These are phyloP conservation scores for Podospora bellae-mahoneyi DNA, from an alignment of 495 filamentous ascomycete species.

Conservation along the genomic window DNA sequence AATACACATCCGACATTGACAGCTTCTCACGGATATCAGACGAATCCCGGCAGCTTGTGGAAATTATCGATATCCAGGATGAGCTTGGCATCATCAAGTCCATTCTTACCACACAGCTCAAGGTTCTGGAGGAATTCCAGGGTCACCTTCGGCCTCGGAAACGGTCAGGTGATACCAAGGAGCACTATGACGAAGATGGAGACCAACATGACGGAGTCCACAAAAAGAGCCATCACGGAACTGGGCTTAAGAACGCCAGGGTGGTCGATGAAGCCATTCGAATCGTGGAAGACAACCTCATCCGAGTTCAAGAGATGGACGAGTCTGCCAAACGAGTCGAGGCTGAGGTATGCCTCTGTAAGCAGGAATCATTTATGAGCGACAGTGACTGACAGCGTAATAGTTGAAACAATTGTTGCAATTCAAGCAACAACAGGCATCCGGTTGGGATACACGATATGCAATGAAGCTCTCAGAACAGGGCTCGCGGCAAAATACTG, in stretches of 20 bases:
- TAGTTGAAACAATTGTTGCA: slow-evolving; percentile 24
- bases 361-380: background rate
- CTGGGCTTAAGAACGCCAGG: slow-evolving; percentile 7
- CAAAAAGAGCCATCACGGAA: slow-evolving; percentile 17
- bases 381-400: background rate
- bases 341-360: slow-evolving; percentile 10
- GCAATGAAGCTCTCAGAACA: slow-evolving; percentile 21
- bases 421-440: slow-evolving; percentile 33
- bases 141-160: background rate
- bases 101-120: slow-evolving; percentile 17
- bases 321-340: slow-evolving; percentile 18
- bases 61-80: slow-evolving; percentile 27
- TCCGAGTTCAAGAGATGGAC: slow-evolving; percentile 18
- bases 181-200: background rate
- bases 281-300: slow-evolving; percentile 22
- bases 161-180: background rate
- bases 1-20: slow-evolving; percentile 14
- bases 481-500: slow-evolving; percentile 20
- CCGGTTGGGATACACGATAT: slow-evolving; percentile 27
- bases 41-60: slow-evolving; percentile 14
- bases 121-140: slow-evolving; percentile 14
- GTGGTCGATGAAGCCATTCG: slow-evolving; percentile 21
- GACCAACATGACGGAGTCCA: background rate
- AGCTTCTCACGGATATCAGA: slow-evolving; percentile 15
- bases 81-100: slow-evolving; percentile 24